A percentile compares a stretch with the other conserved stretches of the same genome.
phyloP scores from a whole-genome alignment of 768 basidiomycete genomes.

The Termitomyces sp. region DNA sequence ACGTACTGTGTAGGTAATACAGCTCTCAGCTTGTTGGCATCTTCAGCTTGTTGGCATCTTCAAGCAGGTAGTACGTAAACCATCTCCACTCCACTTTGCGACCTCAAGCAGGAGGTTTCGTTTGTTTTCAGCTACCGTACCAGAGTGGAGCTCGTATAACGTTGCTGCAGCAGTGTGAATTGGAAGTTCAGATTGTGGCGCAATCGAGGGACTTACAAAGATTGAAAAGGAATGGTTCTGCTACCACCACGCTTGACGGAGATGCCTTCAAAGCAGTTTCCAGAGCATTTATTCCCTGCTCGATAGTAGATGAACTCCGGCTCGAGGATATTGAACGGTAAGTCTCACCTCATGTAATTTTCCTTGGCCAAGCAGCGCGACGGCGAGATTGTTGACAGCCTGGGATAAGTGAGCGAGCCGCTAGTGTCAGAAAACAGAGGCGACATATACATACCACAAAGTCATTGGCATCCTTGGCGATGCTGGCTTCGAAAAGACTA shows the following conservation, averaged over 20 bases:
- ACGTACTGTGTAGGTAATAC: neutral
- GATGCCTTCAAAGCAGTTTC: conserved; percentile 58
- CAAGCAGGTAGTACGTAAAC: conserved; percentile 66
- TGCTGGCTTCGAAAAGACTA: conserved; percentile 33
- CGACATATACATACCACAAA: conserved; percentile 40
- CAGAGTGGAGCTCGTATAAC: conserved; percentile 75
- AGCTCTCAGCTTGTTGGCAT: conserved; percentile 50
- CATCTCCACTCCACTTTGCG: conserved; percentile 85
- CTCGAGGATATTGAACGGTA: neutral
- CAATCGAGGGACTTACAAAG: conserved; percentile 47
- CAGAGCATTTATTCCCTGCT: conserved; percentile 63
- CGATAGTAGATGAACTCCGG: neutral
- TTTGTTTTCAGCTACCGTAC: conserved; percentile 71
- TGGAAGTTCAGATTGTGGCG: neutral
- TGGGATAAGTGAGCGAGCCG: neutral
- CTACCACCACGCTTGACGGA: conserved; percentile 66
- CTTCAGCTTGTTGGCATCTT: conserved; percentile 78
- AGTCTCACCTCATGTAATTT: conserved; percentile 58
- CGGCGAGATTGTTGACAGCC: conserved; percentile 70
- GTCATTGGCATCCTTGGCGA: conserved; percentile 54
- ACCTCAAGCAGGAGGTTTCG: conserved; percentile 68
- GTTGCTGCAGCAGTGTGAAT: conserved; percentile 46
- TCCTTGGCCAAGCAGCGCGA: conserved; percentile 66
- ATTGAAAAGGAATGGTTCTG: conserved; percentile 84
- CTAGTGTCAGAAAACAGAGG: neutral